Conservation (phyloP, 441 rosid species). For the Bruguiera hainesii region DNA sequence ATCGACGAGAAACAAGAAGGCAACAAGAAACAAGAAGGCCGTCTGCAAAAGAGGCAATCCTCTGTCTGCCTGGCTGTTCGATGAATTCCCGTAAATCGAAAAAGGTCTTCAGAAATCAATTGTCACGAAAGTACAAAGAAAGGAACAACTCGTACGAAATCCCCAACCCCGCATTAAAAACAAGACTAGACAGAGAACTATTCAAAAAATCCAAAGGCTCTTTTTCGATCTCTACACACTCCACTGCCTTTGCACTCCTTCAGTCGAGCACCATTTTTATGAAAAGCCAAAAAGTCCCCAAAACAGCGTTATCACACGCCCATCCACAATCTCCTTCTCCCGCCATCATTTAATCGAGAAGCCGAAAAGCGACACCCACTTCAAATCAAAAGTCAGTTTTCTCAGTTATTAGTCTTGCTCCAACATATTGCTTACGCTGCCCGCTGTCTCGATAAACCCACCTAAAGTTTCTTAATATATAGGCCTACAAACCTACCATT, state of each 20-base stretch:
- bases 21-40: no score
- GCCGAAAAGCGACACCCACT: neutral
- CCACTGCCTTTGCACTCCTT: neutral
- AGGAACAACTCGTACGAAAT: slow-evolving; percentile 1
- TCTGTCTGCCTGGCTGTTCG: neutral
- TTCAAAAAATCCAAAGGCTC: neutral
- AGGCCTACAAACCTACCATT: no score
- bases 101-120: neutral
- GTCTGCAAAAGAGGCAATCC: no score
- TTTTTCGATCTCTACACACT: neutral
- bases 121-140: neutral
- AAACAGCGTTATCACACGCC: slow-evolving; percentile 14
- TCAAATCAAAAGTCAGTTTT: no score
- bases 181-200: neutral
- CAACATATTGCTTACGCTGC: no score
- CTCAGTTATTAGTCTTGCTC: no score
- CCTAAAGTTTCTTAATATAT: no score
- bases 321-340: neutral
- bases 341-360: neutral
- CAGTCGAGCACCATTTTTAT: neutral
- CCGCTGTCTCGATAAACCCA: no score
- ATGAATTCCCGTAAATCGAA: neutral
- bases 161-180: neutral
- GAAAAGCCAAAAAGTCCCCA: slow-evolving; percentile 9
- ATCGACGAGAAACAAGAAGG: no score